Conservation (phyloP, 495 filamentous ascomycete genomes). For the Lasiosphaeria miniovina region DNA sequence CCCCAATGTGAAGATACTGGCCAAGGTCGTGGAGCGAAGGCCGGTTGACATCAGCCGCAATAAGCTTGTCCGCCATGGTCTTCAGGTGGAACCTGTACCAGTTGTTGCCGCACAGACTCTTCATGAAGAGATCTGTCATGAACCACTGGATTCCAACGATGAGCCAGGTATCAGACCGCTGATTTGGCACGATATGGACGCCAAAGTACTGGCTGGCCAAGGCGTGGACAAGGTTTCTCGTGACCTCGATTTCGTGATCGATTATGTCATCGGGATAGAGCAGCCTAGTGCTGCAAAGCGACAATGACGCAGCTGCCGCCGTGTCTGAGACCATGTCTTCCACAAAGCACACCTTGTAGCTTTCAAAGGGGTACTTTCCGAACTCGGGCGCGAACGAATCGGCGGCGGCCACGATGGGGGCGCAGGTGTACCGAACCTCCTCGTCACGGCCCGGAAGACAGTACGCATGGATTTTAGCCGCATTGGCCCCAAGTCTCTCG, state of each 20-base stretch:
- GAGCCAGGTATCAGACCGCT: constrained; percentile 83
- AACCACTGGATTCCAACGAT: constrained; percentile 87
- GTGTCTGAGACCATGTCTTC: constrained; percentile 78
- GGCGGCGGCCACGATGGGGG: constrained; percentile 56
- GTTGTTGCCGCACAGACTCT: constrained; percentile 85
- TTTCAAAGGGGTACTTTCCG: constrained; percentile 79
- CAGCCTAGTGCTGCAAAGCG: constrained; percentile 81
- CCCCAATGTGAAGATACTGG: constrained; percentile 70
- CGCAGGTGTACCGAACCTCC: constrained; percentile 79
- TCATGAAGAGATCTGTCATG: constrained; percentile 90
- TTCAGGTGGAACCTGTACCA: constrained; percentile 92
- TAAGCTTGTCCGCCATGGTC: constrained; percentile 72
- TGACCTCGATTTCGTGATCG: constrained; percentile 75
- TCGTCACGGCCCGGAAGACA: constrained; percentile 79
- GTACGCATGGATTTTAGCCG: constrained; percentile 81
- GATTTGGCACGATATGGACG: constrained; percentile 78
- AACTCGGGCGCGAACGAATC: constrained; percentile 84
- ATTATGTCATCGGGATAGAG: constrained; percentile 79
- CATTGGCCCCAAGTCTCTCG: constrained; percentile 78
- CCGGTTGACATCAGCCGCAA: constrained; percentile 75
- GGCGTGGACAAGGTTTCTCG: constrained; percentile 72
- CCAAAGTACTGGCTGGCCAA: constrained; percentile 94
- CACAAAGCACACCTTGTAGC: constrained; percentile 89
- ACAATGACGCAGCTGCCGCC: constrained; percentile 72
- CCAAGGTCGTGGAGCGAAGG: constrained; percentile 83